phyloP scores from a whole-genome alignment of 345 rosid species.

The Brassica incana region DNA sequence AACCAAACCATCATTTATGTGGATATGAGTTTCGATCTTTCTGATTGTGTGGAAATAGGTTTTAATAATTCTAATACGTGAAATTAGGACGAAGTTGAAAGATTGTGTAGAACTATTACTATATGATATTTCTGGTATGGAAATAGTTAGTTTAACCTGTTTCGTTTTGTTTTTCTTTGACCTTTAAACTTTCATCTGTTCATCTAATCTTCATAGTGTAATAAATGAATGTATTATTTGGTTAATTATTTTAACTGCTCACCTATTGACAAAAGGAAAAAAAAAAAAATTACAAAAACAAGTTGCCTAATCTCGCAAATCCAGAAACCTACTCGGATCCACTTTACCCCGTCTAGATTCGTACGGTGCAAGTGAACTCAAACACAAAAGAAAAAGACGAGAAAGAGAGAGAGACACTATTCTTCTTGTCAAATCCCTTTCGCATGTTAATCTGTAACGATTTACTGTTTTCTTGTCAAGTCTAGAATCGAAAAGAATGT shows the following conservation, averaged over 20 bases:
- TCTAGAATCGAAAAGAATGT: constrained; percentile 9
- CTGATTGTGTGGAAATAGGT: too few relatives aligned
- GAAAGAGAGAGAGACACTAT: background rate
- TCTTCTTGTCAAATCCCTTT: constrained; percentile 10
- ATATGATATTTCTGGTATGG: too few relatives aligned
- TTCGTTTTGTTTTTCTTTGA: background rate
- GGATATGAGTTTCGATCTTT: too few relatives aligned
- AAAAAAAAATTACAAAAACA: background rate
- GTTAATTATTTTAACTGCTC: background rate
- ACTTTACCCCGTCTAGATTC: constrained; percentile 23
- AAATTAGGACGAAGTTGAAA: too few relatives aligned
- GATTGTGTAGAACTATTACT: too few relatives aligned
- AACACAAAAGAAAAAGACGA: constrained; percentile 11
- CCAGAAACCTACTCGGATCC: constrained; percentile 12
- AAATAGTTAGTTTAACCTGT: too few relatives aligned
- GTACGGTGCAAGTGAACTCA: constrained; percentile 34
- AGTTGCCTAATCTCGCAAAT: constrained; percentile 15
- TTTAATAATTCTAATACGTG: too few relatives aligned
- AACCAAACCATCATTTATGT: too few relatives aligned
- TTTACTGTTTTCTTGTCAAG: constrained; percentile 9
- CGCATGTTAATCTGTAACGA: constrained; percentile 14
- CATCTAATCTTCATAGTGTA: too few relatives aligned
- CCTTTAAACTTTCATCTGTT: background rate
- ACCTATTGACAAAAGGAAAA: background rate
- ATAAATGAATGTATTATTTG: background rate